These are phyloP conservation scores for Saccharomycopsis fibuligera DNA, from an alignment of 805 yeast species.

Conservation along the genomic window DNA sequence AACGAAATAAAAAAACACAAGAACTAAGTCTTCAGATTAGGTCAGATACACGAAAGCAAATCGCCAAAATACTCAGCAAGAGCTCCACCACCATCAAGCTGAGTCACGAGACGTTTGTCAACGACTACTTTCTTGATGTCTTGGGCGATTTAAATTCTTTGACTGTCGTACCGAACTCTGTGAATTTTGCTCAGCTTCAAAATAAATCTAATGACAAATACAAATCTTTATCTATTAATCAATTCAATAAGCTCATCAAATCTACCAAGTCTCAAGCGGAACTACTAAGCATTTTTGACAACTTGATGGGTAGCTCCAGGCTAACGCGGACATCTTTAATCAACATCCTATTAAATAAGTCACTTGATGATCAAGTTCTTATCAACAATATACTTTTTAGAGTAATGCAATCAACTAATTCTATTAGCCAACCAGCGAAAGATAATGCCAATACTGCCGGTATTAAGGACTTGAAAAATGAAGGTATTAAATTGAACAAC, in stretches of 20 bases:
- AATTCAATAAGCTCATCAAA: constrained; percentile 8
- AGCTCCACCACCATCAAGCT: not conserved
- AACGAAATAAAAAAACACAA: too few species aligned
- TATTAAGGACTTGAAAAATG: not conserved
- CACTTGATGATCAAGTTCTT: constrained; percentile 6
- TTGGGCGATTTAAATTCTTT: constrained; percentile 3
- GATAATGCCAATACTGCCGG: too few species aligned
- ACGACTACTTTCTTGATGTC: constrained; percentile 8
- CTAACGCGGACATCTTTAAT: constrained; percentile 7
- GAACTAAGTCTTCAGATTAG: too few species aligned
- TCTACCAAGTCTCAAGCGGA: constrained; percentile 14
- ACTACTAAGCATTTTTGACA: constrained; percentile 11
- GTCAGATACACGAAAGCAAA: too few species aligned
- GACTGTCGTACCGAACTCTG: not conserved
- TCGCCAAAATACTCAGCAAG: not conserved
- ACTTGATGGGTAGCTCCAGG: not conserved
- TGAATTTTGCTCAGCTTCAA: not conserved
- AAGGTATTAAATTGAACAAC: not conserved
- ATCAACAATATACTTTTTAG: constrained; percentile 12
- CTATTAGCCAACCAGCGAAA: not conserved
- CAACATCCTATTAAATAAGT: constrained; percentile 9
- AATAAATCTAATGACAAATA: constrained; percentile 1
- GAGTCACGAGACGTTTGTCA: constrained; percentile 2
- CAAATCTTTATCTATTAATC: not conserved
- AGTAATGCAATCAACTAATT: not conserved